A percentile compares a stretch with the other conserved stretches of the same genome.
phyloP scores from a whole-genome alignment of 2,329 filamentous ascomycete genomes.

The Microdochium trichocladiopsis region DNA sequence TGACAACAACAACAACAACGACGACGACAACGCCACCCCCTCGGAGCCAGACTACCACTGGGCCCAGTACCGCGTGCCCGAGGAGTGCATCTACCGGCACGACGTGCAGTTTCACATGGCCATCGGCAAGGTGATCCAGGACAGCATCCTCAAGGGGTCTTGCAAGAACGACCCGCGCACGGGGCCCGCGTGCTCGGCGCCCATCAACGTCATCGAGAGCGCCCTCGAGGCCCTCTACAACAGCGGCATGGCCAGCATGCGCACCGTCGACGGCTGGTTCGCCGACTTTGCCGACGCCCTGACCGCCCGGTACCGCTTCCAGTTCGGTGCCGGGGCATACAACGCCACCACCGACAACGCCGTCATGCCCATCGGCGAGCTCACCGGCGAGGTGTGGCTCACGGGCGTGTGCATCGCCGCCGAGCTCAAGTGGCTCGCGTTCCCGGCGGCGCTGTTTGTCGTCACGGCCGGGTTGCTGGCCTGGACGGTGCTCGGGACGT shows the following conservation, averaged over 20 bases:
- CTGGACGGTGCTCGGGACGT: slow-evolving; percentile 3
- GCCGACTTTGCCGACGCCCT: slow-evolving; percentile 3
- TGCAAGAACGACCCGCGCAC: background rate
- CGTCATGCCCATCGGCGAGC: background rate
- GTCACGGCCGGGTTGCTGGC: slow-evolving; percentile 6
- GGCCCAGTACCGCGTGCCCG: slow-evolving; percentile 4
- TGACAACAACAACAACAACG: background rate
- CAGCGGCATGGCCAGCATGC: background rate
- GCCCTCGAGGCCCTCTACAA: background rate
- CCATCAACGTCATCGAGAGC: background rate
- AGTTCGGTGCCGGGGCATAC: slow-evolving; percentile 6
- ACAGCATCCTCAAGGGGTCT: background rate
- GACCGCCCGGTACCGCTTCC: slow-evolving; percentile 6
- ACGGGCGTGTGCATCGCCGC: slow-evolving; percentile 7
- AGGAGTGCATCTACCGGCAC: slow-evolving; percentile 12
- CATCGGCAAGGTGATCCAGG: slow-evolving; percentile 5
- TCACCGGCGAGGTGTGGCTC: slow-evolving; percentile 5
- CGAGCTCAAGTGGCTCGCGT: slow-evolving; percentile 6
- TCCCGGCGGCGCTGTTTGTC: slow-evolving; percentile 6
- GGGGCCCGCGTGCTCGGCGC: background rate
- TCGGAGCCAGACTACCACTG: slow-evolving; percentile 5
- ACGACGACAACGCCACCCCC: background rate
- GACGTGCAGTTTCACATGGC: slow-evolving; percentile 6
- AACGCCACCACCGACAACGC: slow-evolving; percentile 1
- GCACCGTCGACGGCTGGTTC: background rate